These are phyloP conservation scores for Lepiota brunneoincarnata DNA, from an alignment of 768 basidiomycete species.

Conservation along the genomic window DNA sequence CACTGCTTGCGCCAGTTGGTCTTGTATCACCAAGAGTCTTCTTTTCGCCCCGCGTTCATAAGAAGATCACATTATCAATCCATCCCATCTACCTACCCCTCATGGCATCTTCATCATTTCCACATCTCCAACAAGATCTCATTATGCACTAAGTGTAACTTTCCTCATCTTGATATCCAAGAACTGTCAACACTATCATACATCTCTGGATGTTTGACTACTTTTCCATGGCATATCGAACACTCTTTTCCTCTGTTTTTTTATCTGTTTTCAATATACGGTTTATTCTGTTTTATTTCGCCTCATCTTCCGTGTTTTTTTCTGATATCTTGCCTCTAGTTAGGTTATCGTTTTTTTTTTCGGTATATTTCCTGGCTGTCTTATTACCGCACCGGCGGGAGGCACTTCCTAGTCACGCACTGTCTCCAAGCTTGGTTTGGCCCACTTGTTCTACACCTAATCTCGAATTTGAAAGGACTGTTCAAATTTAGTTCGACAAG, in stretches of 20 bases:
- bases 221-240: conserved; percentile 11
- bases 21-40: conserved; percentile 7
- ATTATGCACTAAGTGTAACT: conserved; percentile 7
- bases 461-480: not conserved
- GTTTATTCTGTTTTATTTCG: conserved; percentile 1
- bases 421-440: not conserved
- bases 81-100: not conserved
- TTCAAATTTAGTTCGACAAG: not conserved
- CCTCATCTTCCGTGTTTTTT: not conserved
- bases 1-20: not conserved
- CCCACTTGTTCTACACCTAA: not conserved
- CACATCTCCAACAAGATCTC: conserved; percentile 9
- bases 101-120: conserved; percentile 6
- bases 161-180: conserved; percentile 7
- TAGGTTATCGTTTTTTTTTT: not conserved
- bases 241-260: conserved; percentile 5
- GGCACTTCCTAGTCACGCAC: not conserved
- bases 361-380: not conserved
- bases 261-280: conserved; percentile 8
- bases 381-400: not conserved
- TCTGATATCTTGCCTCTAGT: conserved; percentile 7
- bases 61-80: not conserved
- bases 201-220: conserved; percentile 6
- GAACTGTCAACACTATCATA: conserved; percentile 6
- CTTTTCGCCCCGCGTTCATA: not conserved